phyloP scores from a whole-genome alignment of 129 eudicot genomes.

The Arctium minus region DNA sequence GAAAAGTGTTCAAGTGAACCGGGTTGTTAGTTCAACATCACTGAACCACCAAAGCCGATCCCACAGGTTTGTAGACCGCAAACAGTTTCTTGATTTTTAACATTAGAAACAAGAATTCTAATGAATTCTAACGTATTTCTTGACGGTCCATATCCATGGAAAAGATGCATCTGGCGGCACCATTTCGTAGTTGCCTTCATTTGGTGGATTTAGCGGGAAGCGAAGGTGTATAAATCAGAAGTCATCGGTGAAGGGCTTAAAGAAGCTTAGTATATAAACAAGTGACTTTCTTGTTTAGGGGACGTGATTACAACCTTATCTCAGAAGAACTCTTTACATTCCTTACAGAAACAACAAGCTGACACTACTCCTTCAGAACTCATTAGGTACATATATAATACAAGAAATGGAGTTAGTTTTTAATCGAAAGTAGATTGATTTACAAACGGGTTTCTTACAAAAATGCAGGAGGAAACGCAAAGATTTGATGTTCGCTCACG shows the following conservation, averaged over 20 bases:
- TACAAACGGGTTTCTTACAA: constrained; percentile 1
- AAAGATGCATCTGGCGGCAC: too few species aligned
- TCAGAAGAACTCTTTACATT: too few species aligned
- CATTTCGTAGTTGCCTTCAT: too few species aligned
- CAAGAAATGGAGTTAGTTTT: neutral
- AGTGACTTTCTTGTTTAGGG: constrained; percentile 81
- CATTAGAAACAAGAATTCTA: neutral
- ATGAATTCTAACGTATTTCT: too few species aligned
- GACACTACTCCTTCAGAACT: too few species aligned
- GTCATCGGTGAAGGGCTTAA: constrained; percentile 71
- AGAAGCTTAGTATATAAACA: constrained; percentile 72
- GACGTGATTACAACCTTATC: constrained; percentile 79
- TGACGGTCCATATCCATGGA: too few species aligned
- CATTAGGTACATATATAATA: too few species aligned
- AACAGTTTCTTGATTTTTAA: neutral
- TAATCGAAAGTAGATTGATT: neutral
- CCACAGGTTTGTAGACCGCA: constrained; percentile 49
- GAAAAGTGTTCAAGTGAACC: constrained; percentile 72
- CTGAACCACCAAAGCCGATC: constrained; percentile 64
- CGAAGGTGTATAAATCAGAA: constrained; percentile 70
- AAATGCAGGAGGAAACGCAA: constrained; percentile 72
- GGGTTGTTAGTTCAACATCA: constrained; percentile 64
- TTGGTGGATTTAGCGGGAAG: constrained; percentile 89
- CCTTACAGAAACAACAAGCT: too few species aligned
- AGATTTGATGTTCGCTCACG: constrained; percentile 84